Evolutionary conservation across 208 protist genomes (phyloP).

Genomic region (Strigomonas culicis): DNA sequence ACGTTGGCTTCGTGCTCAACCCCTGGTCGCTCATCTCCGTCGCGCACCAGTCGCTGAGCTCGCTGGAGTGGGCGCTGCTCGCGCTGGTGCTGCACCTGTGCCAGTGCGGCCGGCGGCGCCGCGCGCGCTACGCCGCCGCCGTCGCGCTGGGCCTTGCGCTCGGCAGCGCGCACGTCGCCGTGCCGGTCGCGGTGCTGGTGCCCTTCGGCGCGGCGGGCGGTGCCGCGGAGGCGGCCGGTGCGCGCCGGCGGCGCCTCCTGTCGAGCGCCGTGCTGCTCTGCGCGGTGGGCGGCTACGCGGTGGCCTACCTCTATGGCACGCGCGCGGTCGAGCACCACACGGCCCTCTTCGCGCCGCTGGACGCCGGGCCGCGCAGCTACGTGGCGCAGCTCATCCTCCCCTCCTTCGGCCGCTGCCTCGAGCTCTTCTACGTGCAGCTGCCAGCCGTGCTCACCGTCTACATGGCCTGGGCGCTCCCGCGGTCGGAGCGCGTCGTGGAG

Average conservation of each 20-base stretch:
- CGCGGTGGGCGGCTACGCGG: constrained; percentile 22
- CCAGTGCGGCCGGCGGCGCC: constrained; percentile 22
- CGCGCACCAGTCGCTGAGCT: constrained; percentile 48
- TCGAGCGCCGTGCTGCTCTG: too few species aligned
- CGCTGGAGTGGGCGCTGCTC: constrained; percentile 53
- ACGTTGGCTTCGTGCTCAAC: constrained; percentile 62
- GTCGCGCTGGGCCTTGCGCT: constrained; percentile 30
- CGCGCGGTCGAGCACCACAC: constrained; percentile 16
- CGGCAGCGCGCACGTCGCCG: constrained; percentile 46
- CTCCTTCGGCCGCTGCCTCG: constrained; percentile 44
- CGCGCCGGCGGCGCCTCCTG: constrained; percentile 7
- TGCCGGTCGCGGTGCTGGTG: constrained; percentile 49
- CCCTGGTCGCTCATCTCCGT: constrained; percentile 45
- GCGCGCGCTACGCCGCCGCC: neutral
- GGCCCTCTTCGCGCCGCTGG: constrained; percentile 65
- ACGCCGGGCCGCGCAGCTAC: constrained; percentile 73
- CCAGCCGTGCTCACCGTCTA: constrained; percentile 37
- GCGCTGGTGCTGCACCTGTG: constrained; percentile 26
- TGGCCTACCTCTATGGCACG: constrained; percentile 24
- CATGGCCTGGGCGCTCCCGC: constrained; percentile 22
- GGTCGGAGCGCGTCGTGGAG: constrained; percentile 2
- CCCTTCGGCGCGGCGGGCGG: constrained; percentile 31
- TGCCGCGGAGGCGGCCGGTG: constrained; percentile 14
- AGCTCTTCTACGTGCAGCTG: constrained; percentile 50
- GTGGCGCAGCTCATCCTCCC: constrained; percentile 65